Evolutionary conservation across 257 asterid genomes (phyloP), one percentile per base, ranked within the genome.

Genomic region (Avicennia marina): DNA sequence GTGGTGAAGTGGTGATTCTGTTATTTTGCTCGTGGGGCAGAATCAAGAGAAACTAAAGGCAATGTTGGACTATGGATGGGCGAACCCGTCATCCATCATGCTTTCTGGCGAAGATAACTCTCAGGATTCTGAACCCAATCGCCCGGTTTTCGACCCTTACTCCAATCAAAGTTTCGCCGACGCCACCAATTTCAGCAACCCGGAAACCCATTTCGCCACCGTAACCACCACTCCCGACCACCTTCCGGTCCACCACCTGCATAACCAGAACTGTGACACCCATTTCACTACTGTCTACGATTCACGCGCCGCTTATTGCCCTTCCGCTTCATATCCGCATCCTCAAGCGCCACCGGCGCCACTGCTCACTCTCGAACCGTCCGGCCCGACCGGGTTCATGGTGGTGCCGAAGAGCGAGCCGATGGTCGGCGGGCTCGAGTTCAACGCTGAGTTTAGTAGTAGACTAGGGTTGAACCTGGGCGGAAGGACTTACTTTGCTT

Each of bases 21-120:
- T 64, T 57, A 54, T 17, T 48, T 57, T 58, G 21, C 40, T 16
- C 19, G 22, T 48, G 65, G 33, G 33, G 25, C 40, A 38, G 58
- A 39, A 3, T 21, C 12, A n/a, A 8, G 8, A 4, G 4, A 29
- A 4, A 29, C 7, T 3, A 18, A 42, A 7, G 17, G 55, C 38
- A 56, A 90, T 91, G 98, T 63, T 91, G 98, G 89, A 86, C 46
- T 91, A 88, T 29, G 96, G 82, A 64, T 88, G 98, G 98, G 90
- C 82, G 4, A 87, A 76, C 76, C 91, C 88, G 17, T 79, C 94
- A 0, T 20, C 82, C 56, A 70, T 79, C 67, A 84, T 90, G 78
- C 80, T 87, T 42, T 57, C 87, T 21, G 81, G 61, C 8, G 95
- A 90, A 0, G 94, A 90, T 49, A 73, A 64, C 11, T 52, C 32